A percentile compares a stretch with the other conserved stretches of the same genome.
Conservation (phyloP, 371 early-diverging fungal genomes). For the Zancudomyces culisetae region DNA sequence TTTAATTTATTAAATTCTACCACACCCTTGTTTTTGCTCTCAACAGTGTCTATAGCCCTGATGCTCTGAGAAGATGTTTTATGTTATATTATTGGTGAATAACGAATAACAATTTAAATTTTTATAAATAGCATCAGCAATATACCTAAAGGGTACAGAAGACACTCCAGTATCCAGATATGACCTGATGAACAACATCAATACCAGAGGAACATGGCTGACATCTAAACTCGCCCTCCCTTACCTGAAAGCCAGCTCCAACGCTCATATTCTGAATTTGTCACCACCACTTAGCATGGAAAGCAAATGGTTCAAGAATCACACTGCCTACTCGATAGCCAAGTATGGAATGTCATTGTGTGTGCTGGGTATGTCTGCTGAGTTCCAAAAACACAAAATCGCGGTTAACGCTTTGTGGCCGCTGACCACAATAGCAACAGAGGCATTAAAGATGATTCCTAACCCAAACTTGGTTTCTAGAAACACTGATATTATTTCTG, state of each 20-base stretch:
- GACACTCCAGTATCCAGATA: constrained; percentile 43
- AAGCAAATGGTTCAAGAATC: constrained; percentile 40
- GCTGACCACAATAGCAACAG: constrained; percentile 46
- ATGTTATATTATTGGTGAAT: not conserved
- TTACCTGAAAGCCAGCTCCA: constrained; percentile 35
- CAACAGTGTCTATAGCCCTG: too few species aligned
- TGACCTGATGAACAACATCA: constrained; percentile 64
- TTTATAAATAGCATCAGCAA: constrained; percentile 32
- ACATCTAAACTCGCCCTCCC: constrained; percentile 44
- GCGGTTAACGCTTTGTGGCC: constrained; percentile 75
- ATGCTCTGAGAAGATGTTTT: too few species aligned
- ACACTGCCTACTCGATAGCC: constrained; percentile 56
- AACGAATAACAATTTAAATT: not conserved
- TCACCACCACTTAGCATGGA: constrained; percentile 51
- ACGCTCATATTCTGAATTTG: constrained; percentile 56
- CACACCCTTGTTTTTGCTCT: too few species aligned
- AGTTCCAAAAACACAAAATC: constrained; percentile 38
- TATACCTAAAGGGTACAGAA: constrained; percentile 40
- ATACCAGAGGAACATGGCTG: constrained; percentile 63
- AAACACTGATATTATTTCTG: constrained; percentile 59
- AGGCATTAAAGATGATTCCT: constrained; percentile 37
- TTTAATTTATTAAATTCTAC: too few species aligned
- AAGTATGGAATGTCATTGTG: constrained; percentile 58
- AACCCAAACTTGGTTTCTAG: constrained; percentile 9
- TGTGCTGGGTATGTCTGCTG: constrained; percentile 50